phyloP scores from a whole-genome alignment of 495 filamentous ascomycete species.

The Chlorociboria aeruginascens region DNA sequence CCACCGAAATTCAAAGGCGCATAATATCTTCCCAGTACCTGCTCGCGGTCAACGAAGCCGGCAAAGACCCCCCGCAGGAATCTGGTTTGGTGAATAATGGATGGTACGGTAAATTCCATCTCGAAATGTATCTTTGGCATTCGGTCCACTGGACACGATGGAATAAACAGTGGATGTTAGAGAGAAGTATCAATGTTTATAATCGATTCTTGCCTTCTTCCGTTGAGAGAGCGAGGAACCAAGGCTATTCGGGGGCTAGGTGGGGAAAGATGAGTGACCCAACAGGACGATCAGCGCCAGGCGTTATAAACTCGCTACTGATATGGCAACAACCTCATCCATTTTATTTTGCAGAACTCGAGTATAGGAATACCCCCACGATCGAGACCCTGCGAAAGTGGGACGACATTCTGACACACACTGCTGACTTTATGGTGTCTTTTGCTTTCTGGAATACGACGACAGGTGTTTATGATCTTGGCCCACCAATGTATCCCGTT shows the following conservation, averaged over 20 bases:
- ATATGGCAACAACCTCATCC: slow-evolving; percentile 46
- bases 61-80: slow-evolving; percentile 25
- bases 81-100: slow-evolving; percentile 41
- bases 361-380: slow-evolving; percentile 31
- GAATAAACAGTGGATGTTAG: slow-evolving; percentile 33
- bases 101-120: slow-evolving; percentile 41
- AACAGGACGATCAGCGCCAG: slow-evolving; percentile 40
- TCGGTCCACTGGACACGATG: slow-evolving; percentile 39
- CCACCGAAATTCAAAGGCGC: slow-evolving; percentile 35
- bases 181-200: slow-evolving; percentile 34
- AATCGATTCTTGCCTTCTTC: slow-evolving; percentile 33
- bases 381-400: slow-evolving; percentile 29
- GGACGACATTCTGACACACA: slow-evolving; percentile 30
- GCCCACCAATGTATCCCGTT: slow-evolving; percentile 40
- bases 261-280: slow-evolving; percentile 51
- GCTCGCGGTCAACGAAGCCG: slow-evolving; percentile 33
- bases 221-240: slow-evolving; percentile 29
- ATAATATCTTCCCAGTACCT: slow-evolving; percentile 39
- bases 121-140: slow-evolving; percentile 47
- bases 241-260: slow-evolving; percentile 41
- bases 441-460: slow-evolving; percentile 35
- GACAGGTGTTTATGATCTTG: slow-evolving; percentile 33
- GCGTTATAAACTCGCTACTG: slow-evolving; percentile 41
- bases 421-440: slow-evolving; percentile 40
- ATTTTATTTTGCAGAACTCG: slow-evolving; percentile 40